These are phyloP conservation scores for Yarrowia galli DNA, from an alignment of 1,139 yeast species.

Conservation along the genomic window DNA sequence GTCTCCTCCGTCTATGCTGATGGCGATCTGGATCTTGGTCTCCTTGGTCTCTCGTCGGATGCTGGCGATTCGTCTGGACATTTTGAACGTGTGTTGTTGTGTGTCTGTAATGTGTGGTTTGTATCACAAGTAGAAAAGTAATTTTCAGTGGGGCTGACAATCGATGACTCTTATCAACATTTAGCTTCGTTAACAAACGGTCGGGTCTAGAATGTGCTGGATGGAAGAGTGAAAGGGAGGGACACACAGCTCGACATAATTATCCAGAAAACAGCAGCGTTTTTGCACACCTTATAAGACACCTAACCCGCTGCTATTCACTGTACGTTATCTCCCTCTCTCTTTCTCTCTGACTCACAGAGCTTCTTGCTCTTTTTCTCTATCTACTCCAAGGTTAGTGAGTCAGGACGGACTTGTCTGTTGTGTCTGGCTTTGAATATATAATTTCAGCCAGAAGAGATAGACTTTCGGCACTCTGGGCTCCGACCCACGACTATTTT, in stretches of 20 bases:
- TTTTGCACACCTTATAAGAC: neutral
- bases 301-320: no score
- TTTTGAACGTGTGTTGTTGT: constrained; percentile 29
- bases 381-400: constrained; percentile 20
- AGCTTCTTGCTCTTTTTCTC: neutral
- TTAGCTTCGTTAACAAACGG: constrained; percentile 25
- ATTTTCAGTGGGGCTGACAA: constrained; percentile 38
- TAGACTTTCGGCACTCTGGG: constrained; percentile 15
- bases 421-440: constrained; percentile 6
- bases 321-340: no score
- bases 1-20: constrained; percentile 84
- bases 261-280: neutral
- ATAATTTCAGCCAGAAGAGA: neutral
- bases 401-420: neutral
- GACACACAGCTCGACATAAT: neutral
- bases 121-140: constrained; percentile 3
- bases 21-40: constrained; percentile 86
- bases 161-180: constrained; percentile 35
- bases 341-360: neutral
- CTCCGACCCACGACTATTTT: neutral
- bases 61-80: constrained; percentile 59
- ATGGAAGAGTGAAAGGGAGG: neutral
- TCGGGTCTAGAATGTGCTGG: constrained; percentile 33
- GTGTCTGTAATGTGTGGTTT: neutral
- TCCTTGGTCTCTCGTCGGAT: constrained; percentile 84